Conservation (phyloP, 1,284 basidiomycete species). For the Tilletiaria anomala region DNA sequence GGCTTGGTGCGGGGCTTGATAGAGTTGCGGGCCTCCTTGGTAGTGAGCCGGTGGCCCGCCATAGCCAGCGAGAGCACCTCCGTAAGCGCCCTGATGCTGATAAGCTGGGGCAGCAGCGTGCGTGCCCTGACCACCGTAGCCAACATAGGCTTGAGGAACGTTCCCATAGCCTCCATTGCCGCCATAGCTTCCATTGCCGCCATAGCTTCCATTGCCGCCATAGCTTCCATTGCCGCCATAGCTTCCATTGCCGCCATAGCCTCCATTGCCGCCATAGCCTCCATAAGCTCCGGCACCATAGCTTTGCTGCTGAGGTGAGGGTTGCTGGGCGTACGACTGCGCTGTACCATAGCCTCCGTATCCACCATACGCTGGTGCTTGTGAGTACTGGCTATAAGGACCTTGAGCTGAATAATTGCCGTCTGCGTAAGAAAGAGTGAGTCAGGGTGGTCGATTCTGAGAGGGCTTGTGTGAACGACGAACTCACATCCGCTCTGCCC, state of each 20-base stretch:
- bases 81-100: too few relatives aligned
- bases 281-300: slow-evolving; percentile 7
- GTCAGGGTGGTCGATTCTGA: too few relatives aligned
- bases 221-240: background rate
- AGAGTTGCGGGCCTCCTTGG: too few relatives aligned
- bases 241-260: slow-evolving; percentile 7
- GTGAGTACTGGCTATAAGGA: background rate
- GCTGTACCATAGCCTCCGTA: slow-evolving; percentile 4
- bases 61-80: too few relatives aligned
- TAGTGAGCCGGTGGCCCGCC: too few relatives aligned
- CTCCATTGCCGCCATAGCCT: slow-evolving; percentile 9
- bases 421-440: too few relatives aligned
- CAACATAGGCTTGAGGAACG: too few relatives aligned
- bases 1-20: too few relatives aligned
- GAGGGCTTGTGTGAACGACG: too few relatives aligned
- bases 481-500: too few relatives aligned
- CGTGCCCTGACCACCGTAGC: slow-evolving; percentile 3
- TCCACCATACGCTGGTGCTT: slow-evolving; percentile 6
- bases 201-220: slow-evolving; percentile 6
- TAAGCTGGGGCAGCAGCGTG: too few relatives aligned
- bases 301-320: background rate
- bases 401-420: too few relatives aligned
- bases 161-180: slow-evolving; percentile 6
- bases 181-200: background rate
- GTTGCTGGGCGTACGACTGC: background rate